These are phyloP conservation scores for Hura crepitans DNA, from an alignment of 441 rosid species.

Conservation along the genomic window DNA sequence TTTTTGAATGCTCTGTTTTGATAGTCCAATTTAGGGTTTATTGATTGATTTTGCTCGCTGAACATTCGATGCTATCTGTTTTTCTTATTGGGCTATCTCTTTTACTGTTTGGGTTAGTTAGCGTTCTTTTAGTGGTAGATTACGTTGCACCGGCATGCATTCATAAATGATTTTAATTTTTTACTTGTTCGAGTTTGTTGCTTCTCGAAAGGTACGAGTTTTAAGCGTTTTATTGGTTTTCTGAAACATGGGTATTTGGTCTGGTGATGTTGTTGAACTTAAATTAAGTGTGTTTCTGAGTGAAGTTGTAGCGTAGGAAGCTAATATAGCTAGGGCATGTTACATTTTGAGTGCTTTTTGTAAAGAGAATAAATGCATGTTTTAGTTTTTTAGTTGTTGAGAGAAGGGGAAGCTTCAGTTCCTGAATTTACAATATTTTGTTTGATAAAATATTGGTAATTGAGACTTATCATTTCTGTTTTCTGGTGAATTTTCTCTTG, in stretches of 20 bases:
- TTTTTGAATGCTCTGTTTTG: too few species aligned
- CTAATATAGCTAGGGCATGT: neutral
- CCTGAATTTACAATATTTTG: neutral
- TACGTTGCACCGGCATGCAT: neutral
- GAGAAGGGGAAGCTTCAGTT: neutral
- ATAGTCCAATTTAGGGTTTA: constrained; percentile 10
- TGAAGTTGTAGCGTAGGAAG: neutral
- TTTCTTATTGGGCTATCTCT: neutral
- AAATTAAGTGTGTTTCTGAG: neutral
- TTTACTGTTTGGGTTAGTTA: neutral
- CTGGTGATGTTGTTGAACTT: constrained; percentile 1
- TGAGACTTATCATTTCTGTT: neutral
- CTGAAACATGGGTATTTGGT: neutral
- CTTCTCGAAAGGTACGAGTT: too few species aligned
- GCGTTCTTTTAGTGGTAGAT: neutral
- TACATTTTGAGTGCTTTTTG: neutral
- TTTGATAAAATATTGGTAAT: neutral
- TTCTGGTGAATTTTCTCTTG: neutral
- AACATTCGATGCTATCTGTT: neutral
- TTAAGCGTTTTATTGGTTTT: neutral
- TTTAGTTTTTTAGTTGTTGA: neutral
- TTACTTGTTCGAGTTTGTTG: neutral
- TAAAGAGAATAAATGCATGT: neutral
- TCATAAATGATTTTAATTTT: neutral
- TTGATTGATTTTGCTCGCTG: neutral